Evolutionary conservation across 2,329 filamentous ascomycete genomes (phyloP).

Genomic region (Cordyceps fumosorosea): DNA sequence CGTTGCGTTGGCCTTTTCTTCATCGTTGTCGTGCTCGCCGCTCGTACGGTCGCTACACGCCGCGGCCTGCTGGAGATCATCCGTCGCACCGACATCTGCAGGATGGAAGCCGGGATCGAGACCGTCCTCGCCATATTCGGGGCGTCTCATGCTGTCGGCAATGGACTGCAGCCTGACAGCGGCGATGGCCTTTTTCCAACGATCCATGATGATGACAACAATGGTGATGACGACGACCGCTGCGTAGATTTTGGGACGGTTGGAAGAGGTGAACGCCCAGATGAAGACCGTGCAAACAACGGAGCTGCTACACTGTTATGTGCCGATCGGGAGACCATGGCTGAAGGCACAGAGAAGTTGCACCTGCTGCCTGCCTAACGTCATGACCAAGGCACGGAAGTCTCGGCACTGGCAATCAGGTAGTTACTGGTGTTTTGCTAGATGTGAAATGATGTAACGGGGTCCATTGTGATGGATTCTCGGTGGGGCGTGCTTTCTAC

Average conservation of each 20-base stretch:
- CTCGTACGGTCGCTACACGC: background rate
- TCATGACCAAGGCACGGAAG: too few species aligned
- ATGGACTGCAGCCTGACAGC: conserved; percentile 4
- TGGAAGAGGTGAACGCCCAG: background rate
- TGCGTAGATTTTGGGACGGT: background rate
- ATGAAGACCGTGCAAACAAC: background rate
- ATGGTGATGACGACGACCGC: background rate
- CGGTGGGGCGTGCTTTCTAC: too few species aligned
- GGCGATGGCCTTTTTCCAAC: conserved; percentile 4
- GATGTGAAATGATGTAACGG: too few species aligned
- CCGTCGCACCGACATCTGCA: background rate
- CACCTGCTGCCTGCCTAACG: too few species aligned
- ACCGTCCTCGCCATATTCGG: conserved; percentile 6
- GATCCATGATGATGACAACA: conserved; percentile 4
- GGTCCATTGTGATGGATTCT: too few species aligned
- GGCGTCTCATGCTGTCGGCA: conserved; percentile 2
- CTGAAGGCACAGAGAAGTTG: background rate
- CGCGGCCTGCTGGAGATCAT: conserved; percentile 1
- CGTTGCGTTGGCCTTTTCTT: background rate
- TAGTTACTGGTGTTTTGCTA: too few species aligned
- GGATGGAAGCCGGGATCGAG: conserved; percentile 1
- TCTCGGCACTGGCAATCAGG: too few species aligned
- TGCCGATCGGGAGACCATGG: background rate
- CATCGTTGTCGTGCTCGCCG: background rate
- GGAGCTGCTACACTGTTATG: background rate